A percentile compares a stretch with the other conserved stretches of the same genome.
Evolutionary conservation across 2,329 filamentous ascomycete genomes (phyloP).

Genomic region (Verticillium albo-atrum): DNA sequence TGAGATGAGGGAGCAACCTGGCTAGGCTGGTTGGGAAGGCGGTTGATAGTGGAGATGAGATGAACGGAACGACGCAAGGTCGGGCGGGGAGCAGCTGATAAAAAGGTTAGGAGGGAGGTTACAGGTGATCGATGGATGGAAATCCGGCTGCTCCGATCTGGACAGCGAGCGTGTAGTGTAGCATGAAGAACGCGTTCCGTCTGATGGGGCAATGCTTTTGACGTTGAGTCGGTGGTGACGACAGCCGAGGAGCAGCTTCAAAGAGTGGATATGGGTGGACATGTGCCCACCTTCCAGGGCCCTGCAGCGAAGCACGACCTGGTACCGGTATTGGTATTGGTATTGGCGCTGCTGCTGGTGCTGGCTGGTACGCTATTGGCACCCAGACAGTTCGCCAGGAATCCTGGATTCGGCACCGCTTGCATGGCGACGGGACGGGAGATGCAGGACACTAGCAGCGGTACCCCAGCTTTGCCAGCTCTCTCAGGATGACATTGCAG

Average conservation of each 20-base stretch:
- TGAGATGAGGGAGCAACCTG: background rate
- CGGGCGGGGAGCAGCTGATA: background rate
- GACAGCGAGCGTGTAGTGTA: background rate
- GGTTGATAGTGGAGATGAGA: background rate
- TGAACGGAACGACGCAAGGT: background rate
- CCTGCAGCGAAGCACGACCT: background rate
- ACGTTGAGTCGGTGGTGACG: background rate
- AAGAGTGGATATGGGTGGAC: background rate
- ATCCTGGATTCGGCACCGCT: background rate
- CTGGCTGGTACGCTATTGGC: background rate
- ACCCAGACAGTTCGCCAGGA: background rate
- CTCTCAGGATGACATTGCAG: background rate
- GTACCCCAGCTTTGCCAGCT: background rate
- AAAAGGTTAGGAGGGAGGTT: background rate
- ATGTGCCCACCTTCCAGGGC: background rate
- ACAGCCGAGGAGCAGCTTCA: background rate
- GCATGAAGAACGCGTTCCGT: background rate
- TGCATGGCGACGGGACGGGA: background rate
- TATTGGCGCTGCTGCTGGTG: no score
- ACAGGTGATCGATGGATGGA: background rate
- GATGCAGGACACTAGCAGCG: background rate
- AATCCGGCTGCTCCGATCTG: background rate
- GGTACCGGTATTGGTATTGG: background rate
- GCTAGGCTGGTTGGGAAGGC: background rate
- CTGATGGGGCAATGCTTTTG: background rate